Evolutionary conservation across 441 rosid genomes (phyloP).

Genomic region (Adansonia gregorii): DNA sequence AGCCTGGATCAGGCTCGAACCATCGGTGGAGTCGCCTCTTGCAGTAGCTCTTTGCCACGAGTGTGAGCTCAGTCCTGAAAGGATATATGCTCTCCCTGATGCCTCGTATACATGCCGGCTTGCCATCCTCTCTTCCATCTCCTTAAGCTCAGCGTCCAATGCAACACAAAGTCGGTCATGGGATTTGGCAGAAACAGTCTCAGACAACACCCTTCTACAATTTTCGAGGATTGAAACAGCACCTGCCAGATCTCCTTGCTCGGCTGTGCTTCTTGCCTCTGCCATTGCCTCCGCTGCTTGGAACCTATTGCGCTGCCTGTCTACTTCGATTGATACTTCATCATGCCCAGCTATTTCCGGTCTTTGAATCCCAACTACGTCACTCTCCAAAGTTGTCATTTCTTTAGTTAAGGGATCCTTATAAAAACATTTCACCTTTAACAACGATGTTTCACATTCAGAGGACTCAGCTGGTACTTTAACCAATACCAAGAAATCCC

Average conservation of each 20-base stretch:
- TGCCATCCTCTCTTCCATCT: slow-evolving; percentile 96
- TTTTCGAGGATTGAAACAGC: slow-evolving; percentile 74
- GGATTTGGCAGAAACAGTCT: slow-evolving; percentile 69
- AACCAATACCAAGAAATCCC: slow-evolving; percentile 75
- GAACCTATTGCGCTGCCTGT: slow-evolving; percentile 87
- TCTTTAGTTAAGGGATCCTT: slow-evolving; percentile 81
- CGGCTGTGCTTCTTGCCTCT: slow-evolving; percentile 75
- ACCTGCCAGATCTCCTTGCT: slow-evolving; percentile 71
- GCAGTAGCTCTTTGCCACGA: slow-evolving; percentile 99
- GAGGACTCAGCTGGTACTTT: slow-evolving; percentile 58
- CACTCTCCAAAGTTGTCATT: slow-evolving; percentile 52
- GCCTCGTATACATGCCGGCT: slow-evolving; percentile 88
- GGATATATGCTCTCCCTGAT: slow-evolving; percentile 94
- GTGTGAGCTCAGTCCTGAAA: slow-evolving; percentile 97
- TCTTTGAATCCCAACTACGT: slow-evolving; percentile 61
- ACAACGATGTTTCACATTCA: slow-evolving; percentile 49
- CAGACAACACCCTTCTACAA: slow-evolving; percentile 55
- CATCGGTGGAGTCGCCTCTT: slow-evolving; percentile 90
- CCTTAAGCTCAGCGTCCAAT: slow-evolving; percentile 86
- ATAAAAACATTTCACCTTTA: slow-evolving; percentile 75
- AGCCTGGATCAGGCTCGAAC: slow-evolving; percentile 76
- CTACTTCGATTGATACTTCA: slow-evolving; percentile 76
- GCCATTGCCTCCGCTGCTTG: slow-evolving; percentile 89
- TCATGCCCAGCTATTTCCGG: slow-evolving; percentile 53
- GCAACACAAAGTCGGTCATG: slow-evolving; percentile 74